Evolutionary conservation across 1,139 yeast genomes (phyloP).

Genomic region (Blastobotrys capitulatus): DNA sequence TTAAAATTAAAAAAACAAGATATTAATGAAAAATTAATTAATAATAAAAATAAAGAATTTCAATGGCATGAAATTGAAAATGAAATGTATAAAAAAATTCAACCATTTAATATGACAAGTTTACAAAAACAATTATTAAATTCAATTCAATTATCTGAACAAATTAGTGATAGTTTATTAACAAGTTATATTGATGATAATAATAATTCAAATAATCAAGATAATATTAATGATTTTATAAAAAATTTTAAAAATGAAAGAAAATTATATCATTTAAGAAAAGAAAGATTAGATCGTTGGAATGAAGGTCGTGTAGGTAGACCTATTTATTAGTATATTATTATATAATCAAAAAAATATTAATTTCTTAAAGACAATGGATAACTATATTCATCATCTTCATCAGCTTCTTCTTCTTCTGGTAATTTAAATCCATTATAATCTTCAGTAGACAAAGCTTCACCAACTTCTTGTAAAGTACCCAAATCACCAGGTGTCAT

Average conservation of each 20-base stretch:
- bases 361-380: constrained; percentile 17
- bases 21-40: constrained; percentile 13
- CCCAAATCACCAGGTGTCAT: constrained; percentile 99
- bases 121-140: constrained; percentile 30
- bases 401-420: constrained; percentile 45
- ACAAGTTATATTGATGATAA: constrained; percentile 28
- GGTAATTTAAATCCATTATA: constrained; percentile 76
- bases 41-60: constrained; percentile 20
- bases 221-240: constrained; percentile 37
- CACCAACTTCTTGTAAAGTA: constrained; percentile 84
- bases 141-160: constrained; percentile 33
- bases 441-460: constrained; percentile 69
- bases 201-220: constrained; percentile 8
- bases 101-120: constrained; percentile 33
- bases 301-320: constrained; percentile 55
- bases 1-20: constrained; percentile 24
- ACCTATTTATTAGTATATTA: not conserved
- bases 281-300: constrained; percentile 57
- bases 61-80: constrained; percentile 33
- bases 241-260: constrained; percentile 43
- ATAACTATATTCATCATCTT: constrained; percentile 22
- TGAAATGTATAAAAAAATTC: constrained; percentile 39
- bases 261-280: constrained; percentile 47
- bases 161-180: constrained; percentile 32
- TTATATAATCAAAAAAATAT: not conserved